phyloP scores from a whole-genome alignment of 345 rosid genomes.

The Euphorbia tirucalli region DNA sequence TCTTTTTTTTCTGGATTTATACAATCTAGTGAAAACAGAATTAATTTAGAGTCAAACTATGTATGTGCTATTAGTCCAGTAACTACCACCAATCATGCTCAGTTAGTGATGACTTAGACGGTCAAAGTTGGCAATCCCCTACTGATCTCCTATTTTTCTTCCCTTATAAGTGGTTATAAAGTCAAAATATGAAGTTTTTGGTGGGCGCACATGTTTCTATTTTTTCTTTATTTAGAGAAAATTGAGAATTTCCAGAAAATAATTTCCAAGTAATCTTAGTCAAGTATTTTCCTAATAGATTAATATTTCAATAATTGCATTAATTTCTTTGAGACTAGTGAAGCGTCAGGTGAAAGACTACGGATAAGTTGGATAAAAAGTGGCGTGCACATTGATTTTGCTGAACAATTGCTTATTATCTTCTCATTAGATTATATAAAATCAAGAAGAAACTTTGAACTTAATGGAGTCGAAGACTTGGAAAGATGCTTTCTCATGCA shows the following conservation, averaged over 20 bases:
- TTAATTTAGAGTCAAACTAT: too few relatives aligned
- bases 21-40: too few relatives aligned
- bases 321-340: not conserved
- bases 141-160: too few relatives aligned
- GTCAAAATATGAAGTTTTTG: not conserved
- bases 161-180: not conserved
- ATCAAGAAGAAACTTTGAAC: not conserved
- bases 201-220: not conserved
- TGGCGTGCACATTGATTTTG: not conserved
- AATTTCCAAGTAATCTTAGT: not conserved
- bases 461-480: not conserved
- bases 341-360: not conserved
- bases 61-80: too few relatives aligned
- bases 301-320: not conserved
- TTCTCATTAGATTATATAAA: not conserved
- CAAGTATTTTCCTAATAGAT: not conserved
- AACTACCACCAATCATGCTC: not conserved
- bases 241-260: not conserved
- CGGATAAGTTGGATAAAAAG: not conserved
- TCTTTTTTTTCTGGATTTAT: too few relatives aligned
- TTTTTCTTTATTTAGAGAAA: not conserved
- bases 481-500: constrained; percentile 9
- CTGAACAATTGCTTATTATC: constrained; percentile 4
- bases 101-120: not conserved
- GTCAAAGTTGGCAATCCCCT: not conserved